Conservation (phyloP, 495 filamentous ascomycete species). For the Hypoxylon subgilvum region DNA sequence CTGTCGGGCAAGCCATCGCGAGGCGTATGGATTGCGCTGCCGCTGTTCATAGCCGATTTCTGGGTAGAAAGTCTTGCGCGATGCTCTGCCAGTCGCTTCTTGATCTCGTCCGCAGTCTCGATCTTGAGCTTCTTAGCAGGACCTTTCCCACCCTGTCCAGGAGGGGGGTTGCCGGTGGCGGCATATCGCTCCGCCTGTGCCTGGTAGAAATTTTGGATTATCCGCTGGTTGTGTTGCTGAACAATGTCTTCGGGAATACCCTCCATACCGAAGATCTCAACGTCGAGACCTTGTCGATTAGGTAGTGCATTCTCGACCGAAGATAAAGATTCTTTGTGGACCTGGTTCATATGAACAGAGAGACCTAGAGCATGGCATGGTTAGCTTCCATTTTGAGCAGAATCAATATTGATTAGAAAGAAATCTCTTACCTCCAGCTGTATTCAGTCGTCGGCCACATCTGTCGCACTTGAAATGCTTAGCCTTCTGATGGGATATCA, state of each 20-base stretch:
- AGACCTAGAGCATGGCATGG: conserved; percentile 65
- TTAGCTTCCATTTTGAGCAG: conserved; percentile 28
- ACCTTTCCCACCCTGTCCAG: conserved; percentile 57
- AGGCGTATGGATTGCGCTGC: conserved; percentile 67
- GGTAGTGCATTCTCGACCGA: conserved; percentile 89
- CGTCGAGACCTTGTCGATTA: conserved; percentile 79
- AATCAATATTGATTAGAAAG: background rate
- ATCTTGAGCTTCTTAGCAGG: conserved; percentile 80
- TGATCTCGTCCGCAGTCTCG: conserved; percentile 76
- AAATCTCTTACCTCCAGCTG: conserved; percentile 78
- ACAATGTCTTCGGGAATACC: conserved; percentile 89
- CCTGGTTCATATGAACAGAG: conserved; percentile 95
- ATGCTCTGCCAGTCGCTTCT: conserved; percentile 81
- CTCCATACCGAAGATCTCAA: conserved; percentile 98
- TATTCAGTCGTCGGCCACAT: conserved; percentile 87
- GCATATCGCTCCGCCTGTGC: conserved; percentile 82
- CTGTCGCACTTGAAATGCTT: conserved; percentile 98
- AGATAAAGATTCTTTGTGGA: conserved; percentile 89
- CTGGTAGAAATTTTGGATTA: conserved; percentile 80
- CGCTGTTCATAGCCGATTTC: conserved; percentile 57
- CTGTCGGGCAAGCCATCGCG: conserved; percentile 57
- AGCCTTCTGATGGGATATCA: conserved; percentile 95
- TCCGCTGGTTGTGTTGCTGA: conserved; percentile 80
- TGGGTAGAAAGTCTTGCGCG: conserved; percentile 71
- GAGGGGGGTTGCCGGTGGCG: conserved; percentile 83